phyloP scores from a whole-genome alignment of 495 filamentous ascomycete genomes.

The Neurospora sp. region DNA sequence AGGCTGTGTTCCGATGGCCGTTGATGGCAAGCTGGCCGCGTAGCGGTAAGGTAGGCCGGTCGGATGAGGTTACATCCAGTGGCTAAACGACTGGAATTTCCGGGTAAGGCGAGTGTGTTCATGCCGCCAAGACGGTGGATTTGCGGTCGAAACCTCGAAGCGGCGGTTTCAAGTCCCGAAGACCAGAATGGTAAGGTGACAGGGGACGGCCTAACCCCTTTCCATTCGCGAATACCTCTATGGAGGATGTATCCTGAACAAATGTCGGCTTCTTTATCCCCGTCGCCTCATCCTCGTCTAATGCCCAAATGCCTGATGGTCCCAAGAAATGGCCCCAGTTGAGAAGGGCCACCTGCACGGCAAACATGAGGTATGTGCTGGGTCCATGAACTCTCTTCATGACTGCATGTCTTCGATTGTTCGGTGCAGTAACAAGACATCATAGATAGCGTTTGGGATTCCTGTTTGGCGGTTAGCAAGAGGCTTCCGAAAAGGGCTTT shows the following conservation, averaged over 20 bases:
- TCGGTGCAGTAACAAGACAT: not conserved
- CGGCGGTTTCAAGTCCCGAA: constrained; percentile 1
- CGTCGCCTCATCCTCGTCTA: not conserved
- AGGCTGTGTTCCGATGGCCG: not conserved
- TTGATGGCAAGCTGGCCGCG: not conserved
- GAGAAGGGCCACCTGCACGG: not conserved
- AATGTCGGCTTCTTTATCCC: not conserved
- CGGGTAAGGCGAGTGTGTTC: constrained; percentile 7
- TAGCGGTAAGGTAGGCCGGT: not conserved
- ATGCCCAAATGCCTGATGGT: not conserved
- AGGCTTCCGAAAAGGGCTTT: not conserved
- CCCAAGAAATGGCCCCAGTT: not conserved
- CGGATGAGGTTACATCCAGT: constrained; percentile 10
- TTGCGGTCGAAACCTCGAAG: not conserved
- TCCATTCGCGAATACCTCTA: not conserved
- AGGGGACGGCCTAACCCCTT: not conserved
- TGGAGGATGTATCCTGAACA: not conserved
- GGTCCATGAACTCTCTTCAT: not conserved
- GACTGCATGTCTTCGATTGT: not conserved
- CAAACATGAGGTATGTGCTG: not conserved
- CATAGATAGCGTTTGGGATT: not conserved
- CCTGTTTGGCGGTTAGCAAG: not conserved
- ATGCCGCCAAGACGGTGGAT: constrained; percentile 15
- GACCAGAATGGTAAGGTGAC: not conserved
- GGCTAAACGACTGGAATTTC: not conserved